Base-by-base conservation (phyloP, 2,329 filamentous ascomycete genomes). In the Ceratocystis papillata region DNA sequence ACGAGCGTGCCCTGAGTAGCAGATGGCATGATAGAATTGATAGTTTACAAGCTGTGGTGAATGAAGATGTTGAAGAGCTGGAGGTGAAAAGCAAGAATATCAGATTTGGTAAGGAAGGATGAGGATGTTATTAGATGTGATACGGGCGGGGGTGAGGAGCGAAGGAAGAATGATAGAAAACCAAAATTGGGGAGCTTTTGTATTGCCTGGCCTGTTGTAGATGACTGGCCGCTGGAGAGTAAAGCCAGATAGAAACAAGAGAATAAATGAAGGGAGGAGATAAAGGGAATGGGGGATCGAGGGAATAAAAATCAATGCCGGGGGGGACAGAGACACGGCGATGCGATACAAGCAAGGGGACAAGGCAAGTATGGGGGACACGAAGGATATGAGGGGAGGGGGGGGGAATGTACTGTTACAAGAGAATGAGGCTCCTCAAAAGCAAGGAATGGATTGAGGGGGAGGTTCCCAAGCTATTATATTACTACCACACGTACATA, bases 1-100 rank as follows among this genome's bases (percentile, higher is more conserved):
- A 67, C 57, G 41, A 67, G 60, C 37, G 55, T 50, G 30, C 63
- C 63, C 5, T 63, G 48, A 53, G 63, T 65, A 3, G 66, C 63
- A 65, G 66, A 65, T 25, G 66, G 63, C 66, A 67, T 67, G 5
- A 12, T 65, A 37, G 30, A 61, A 15, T 10, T 22, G 12, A 25
- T 25, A 15, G 41, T 55, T 17, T 28, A 25, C 30, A 46, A 30
- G 44, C 17, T 37, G 57, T 45, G 30, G 22, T 53, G 10, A 28
- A 28, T 28, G 25, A 15, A 53, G 48, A 28, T 53, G 48, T 28
- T 15, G 10, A 12, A 12, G 37, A 30, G 60, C 33, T 20, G 44
- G 17, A 33, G 15, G n/a, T 37, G 28, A 30, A 41, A 45, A 17
- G 25, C 37, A 41, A 41, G 12, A 4, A 41, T 41, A 41, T 15